These are phyloP conservation scores for Anisodus tanguticus DNA, from an alignment of 257 asterid species.

Conservation along the genomic window DNA sequence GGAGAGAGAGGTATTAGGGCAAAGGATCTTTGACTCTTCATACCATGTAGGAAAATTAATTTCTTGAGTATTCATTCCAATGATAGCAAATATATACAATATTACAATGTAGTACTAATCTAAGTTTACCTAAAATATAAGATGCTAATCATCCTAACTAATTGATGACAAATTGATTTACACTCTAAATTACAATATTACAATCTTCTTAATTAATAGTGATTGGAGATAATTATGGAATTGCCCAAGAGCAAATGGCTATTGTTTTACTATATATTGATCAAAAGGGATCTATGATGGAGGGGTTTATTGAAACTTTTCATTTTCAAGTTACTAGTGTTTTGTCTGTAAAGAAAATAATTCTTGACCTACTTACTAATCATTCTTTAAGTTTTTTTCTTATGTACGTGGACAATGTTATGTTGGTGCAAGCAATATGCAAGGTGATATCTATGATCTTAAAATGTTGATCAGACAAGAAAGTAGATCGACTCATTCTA, in stretches of 20 bases:
- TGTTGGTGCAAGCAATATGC: not conserved
- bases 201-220: too few species aligned
- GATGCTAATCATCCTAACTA: too few species aligned
- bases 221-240: too few species aligned
- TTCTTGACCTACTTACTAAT: not conserved
- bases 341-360: not conserved
- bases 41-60: too few species aligned
- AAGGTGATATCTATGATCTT: not conserved
- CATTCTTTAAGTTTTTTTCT: not conserved
- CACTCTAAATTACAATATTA: too few species aligned
- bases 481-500: not conserved
- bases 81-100: too few species aligned
- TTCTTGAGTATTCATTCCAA: too few species aligned
- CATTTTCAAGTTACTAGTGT: not conserved
- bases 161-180: too few species aligned
- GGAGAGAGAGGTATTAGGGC: too few species aligned
- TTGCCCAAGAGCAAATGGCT: not conserved
- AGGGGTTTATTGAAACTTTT: not conserved
- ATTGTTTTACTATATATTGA: not conserved
- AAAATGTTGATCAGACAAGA: not conserved
- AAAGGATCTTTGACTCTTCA: too few species aligned
- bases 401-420: not conserved
- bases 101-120: too few species aligned
- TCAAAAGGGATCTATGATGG: not conserved
- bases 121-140: too few species aligned